Base-by-base conservation (phyloP, 1,284 basidiomycete genomes). In the Taiwanofungus camphoratus region DNA sequence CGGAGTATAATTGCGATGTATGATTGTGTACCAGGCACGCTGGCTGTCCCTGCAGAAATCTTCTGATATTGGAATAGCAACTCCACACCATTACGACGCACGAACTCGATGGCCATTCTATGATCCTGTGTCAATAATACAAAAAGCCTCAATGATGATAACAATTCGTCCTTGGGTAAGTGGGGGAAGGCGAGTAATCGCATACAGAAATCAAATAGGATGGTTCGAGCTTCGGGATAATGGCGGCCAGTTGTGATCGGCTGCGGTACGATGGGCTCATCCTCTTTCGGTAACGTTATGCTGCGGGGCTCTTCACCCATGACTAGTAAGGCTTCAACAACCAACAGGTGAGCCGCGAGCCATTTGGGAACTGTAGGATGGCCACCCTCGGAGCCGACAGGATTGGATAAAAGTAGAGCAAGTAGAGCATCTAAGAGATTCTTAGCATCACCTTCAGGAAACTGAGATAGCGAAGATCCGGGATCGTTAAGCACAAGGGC, bases 1-100 rank as follows among this genome's bases (percentile, higher is more conserved):
- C 96, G 87, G 15, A 97, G 70, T 45, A 98, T 86, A 57, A 90
- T 88, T 16, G 86, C 81, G 36, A 92, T 78, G 60, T 93, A 89
- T 0, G 88, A 81, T 45, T 92, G 89, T 51, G 85, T 87, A 21
- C 86, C 82, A 30, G 73, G 61, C 1, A 81, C 76, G 13, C 59
- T 61, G 13, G 59, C 54, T 11, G 68, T 61, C 19, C 63, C 62
- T 2, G 79, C 66, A 0, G 81, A 72, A 5, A 68, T 61, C 48
- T 76, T 79, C 49, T 88, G 67, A 33, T 80, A 75, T 46, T 74
- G 73, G 62, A 93, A 80, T 13, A 94, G 68, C n/a, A 72, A 60
- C 0, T 62, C 51, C 8, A 93, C 63, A 1, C 87, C 86, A 34
- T 81, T 78, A 18, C 70, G 69, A 39, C 77, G 73, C 49, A 84